These are phyloP conservation scores for Hippophae tibetana DNA, from an alignment of 306 rosid genomes.

Conservation along the genomic window DNA sequence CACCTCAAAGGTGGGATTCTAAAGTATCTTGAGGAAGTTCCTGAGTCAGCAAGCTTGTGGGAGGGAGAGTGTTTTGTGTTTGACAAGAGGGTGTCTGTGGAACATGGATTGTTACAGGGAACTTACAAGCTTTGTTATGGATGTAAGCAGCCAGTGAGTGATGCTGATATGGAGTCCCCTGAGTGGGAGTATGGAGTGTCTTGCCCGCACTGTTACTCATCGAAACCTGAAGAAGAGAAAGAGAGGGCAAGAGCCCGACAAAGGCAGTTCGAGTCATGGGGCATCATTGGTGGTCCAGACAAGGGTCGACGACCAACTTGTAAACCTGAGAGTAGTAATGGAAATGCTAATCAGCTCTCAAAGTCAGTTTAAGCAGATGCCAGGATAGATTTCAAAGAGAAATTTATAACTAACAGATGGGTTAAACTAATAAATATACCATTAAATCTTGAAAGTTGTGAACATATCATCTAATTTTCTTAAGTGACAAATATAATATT, in stretches of 20 bases:
- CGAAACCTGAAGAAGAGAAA: slow-evolving; percentile 76
- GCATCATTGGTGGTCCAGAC: slow-evolving; percentile 85
- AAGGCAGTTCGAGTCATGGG: slow-evolving; percentile 79
- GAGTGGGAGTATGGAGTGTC: slow-evolving; percentile 72
- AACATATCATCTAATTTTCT: too few relatives aligned
- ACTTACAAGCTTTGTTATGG: slow-evolving; percentile 90
- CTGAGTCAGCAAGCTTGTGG: slow-evolving; percentile 73
- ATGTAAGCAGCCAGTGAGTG: slow-evolving; percentile 90
- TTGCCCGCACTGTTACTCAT: slow-evolving; percentile 64
- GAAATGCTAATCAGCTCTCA: slow-evolving; percentile 33
- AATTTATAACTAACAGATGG: not conserved
- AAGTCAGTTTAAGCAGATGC: slow-evolving; percentile 30
- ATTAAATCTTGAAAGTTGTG: too few relatives aligned
- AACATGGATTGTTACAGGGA: slow-evolving; percentile 79
- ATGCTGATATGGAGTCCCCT: slow-evolving; percentile 76
- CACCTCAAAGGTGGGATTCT: slow-evolving; percentile 97
- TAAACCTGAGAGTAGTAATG: slow-evolving; percentile 14
- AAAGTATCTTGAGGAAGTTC: slow-evolving; percentile 83
- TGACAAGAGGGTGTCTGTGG: slow-evolving; percentile 87
- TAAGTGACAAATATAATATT: too few relatives aligned
- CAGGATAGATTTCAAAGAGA: not conserved
- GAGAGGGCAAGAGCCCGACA: slow-evolving; percentile 95
- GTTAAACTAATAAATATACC: too few relatives aligned
- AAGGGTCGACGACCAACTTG: slow-evolving; percentile 47
- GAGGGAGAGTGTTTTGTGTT: slow-evolving; percentile 96